Base-by-base conservation (phyloP, 2,329 filamentous ascomycete genomes). In the Colletotrichum tropicicola region DNA sequence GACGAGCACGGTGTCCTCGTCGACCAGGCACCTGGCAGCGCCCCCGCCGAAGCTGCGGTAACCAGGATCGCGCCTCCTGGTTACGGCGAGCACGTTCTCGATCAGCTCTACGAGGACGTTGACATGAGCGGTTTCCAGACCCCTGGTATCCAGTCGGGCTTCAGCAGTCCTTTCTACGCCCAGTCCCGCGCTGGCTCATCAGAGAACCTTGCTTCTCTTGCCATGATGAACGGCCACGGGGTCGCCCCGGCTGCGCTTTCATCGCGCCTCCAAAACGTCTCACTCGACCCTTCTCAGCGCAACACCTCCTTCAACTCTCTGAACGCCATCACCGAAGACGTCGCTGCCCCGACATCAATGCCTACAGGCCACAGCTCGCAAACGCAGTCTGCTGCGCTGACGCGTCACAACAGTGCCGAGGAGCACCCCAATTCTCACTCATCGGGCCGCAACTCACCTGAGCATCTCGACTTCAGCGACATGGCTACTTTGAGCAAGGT, bases 41-140 rank as follows among this genome's bases (percentile, higher is more conserved):
- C 70, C 75, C 81, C 79, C 32, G 80, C 68, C 9, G 82, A 85
- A 45, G 81, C 83, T 41, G 85, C 88, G 41, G 82, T 87, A 60
- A 83, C 87, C 19, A 85, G 87, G 25, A 87, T 91, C 63, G 94
- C 95, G 10, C 96, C 96, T n/a, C 96, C 96, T 0, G 89, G 94
- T 39, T 99, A 99, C 72, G 94, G 93, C 65, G 89, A 95, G 72
- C 96, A 98, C 76, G 86, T 92, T 45, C 87, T 98, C 25, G 96
- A 99, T 75, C 91, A 93, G 74, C 84, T 98, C 1, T 99, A 97
- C 78, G 93, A 93, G 70, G 93, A 95, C 67, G 86, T 98, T 61
- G 93, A 97, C 71, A 85, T 88, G 8, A 89, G 85, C 56, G 93
- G 92, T n/a, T 92, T 94, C 74, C 90, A 94, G 78, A 94, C 92